These are phyloP conservation scores for Annona squamosa DNA, from an alignment of 164 flowering plant genomes.

Conservation along the genomic window DNA sequence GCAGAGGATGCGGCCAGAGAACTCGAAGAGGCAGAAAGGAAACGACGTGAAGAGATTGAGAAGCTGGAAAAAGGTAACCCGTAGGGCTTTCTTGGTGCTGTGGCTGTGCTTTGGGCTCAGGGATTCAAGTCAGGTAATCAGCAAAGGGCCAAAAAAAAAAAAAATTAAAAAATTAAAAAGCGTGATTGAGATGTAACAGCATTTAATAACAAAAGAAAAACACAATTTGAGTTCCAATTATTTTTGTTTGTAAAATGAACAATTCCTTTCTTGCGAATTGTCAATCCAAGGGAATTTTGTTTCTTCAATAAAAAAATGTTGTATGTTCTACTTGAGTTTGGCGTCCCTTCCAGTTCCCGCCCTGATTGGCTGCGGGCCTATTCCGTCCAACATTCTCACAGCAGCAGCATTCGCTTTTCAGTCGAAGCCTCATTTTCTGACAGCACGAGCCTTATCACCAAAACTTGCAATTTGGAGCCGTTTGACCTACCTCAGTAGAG, in stretches of 20 bases:
- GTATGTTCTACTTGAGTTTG: no score
- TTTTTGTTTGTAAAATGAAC: not conserved
- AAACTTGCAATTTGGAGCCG: no score
- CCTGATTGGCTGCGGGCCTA: no score
- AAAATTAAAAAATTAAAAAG: not conserved
- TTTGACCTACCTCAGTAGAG: no score
- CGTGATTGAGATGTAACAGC: not conserved
- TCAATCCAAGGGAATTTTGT: not conserved
- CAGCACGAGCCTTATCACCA: no score
- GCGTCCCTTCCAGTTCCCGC: no score
- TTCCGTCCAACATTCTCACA: no score
- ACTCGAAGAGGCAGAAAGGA: constrained; percentile 72
- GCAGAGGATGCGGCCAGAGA: constrained; percentile 84
- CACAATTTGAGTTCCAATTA: not conserved
- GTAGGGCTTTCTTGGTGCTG: constrained; percentile 4
- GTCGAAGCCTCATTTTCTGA: no score
- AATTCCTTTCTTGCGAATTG: not conserved
- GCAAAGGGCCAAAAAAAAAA: not conserved
- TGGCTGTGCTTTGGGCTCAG: not conserved
- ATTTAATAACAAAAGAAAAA: not conserved
- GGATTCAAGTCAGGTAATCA: no score
- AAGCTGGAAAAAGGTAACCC: constrained; percentile 48
- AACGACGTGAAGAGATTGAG: constrained; percentile 58
- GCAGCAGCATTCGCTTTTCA: no score
- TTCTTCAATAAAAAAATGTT: not conserved